Evolutionary conservation across 306 rosid genomes (phyloP), one percentile per base, ranked within the genome.

Genomic region (Carpinus fangiana): DNA sequence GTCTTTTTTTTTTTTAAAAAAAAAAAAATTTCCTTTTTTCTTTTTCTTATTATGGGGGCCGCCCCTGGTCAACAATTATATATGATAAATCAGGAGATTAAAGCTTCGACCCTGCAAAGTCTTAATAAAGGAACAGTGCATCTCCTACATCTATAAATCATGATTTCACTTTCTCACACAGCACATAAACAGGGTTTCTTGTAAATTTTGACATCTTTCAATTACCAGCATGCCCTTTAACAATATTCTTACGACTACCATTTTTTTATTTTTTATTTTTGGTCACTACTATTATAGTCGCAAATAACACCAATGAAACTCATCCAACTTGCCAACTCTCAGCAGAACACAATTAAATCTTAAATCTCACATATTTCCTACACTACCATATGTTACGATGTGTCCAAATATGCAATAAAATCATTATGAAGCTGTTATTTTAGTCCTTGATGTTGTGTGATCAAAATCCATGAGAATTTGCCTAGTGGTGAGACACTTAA

Each of bases 401-500:
- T 56, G 17, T n/a, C 45, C 47, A 9, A 21, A 57, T 3, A n/a
- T 66, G 38, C n/a, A 34, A 73, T 8, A 50, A 73, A 73, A 73
- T 11, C 36, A 60, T 53, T 47, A 73, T 0, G 67, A 66, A 34
- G 12, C 55, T 52, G 55, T 52, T 52, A 46, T 18, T 38, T 21
- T 46, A 72, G 45, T 59, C 73, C 61, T 51, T 31, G 34, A 76
- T 59, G 28, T 59, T 59, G 65, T 23, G 65, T 11, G 65, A 59
- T 31, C 45, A 64, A 64, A 28, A 14, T 12, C 31, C 73, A 66
- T 68, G 71, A 64, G 78, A 78, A 75, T 79, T 75, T 68, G 82
- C 83, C 91, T 78, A 65, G 86, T 85, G 89, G 76, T 81, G 57
- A 18, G 72, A 68, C 75, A 78, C 20, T 14, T 74, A 83, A 87